phyloP scores from a whole-genome alignment of 495 filamentous ascomycete species.

The Diplogelasinospora grovesii region DNA sequence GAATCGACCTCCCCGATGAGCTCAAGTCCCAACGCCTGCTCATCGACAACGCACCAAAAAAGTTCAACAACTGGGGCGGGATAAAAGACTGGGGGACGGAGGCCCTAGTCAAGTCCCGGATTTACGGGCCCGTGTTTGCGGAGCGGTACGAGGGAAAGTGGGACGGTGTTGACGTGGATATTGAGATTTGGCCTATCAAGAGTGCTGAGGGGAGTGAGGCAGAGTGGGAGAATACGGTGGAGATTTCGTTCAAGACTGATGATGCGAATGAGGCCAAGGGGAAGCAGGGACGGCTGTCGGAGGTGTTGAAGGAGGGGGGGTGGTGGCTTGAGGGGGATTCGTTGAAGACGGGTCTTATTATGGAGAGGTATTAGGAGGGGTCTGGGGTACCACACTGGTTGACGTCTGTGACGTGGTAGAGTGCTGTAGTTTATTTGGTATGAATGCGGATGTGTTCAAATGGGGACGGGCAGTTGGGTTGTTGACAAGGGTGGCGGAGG shows the following conservation, averaged over 20 bases:
- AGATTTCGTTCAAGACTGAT: conserved; percentile 19
- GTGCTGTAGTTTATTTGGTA: no score
- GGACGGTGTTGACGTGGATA: conserved; percentile 15
- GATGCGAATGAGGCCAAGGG: not conserved
- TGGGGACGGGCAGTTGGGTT: no score
- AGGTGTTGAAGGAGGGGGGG: conserved; percentile 6
- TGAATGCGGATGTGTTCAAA: no score
- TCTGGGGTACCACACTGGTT: no score
- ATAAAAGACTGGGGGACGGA: conserved; percentile 14
- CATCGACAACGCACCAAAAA: conserved; percentile 15
- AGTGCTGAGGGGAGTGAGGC: conserved; percentile 2
- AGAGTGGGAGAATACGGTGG: conserved; percentile 13
- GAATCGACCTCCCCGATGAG: conserved; percentile 15
- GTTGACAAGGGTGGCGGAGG: no score
- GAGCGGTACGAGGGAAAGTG: conserved; percentile 16
- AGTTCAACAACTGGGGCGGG: conserved; percentile 16
- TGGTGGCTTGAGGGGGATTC: conserved; percentile 10
- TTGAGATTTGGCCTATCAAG: conserved; percentile 21
- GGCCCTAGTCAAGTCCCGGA: conserved; percentile 3
- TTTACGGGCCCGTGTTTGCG: conserved; percentile 18
- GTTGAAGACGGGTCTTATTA: conserved; percentile 12
- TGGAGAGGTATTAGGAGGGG: conserved; percentile 15
- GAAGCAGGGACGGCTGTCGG: conserved; percentile 1
- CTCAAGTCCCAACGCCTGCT: conserved; percentile 12
- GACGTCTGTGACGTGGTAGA: no score